Evolutionary conservation across 768 basidiomycete species (phyloP).

Genomic region (Daedaleopsis nitida): DNA sequence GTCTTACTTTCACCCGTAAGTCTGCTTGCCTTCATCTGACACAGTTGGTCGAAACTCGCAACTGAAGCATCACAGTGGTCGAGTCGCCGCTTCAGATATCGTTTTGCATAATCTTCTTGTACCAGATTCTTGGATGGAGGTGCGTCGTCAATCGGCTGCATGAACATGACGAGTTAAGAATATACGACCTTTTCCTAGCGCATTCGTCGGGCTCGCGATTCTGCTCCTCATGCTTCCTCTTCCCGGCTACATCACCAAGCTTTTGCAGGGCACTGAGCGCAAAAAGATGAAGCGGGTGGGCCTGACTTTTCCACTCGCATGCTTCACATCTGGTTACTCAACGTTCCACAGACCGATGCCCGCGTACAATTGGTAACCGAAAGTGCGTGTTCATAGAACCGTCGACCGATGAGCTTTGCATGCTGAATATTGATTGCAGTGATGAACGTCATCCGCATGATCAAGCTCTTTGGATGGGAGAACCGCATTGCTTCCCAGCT

Average conservation of each 20-base stretch:
- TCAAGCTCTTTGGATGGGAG: constrained; percentile 52
- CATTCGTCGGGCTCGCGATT: constrained; percentile 44
- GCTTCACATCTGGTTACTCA: background rate
- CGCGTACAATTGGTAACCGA: constrained; percentile 48
- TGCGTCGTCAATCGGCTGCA: constrained; percentile 16
- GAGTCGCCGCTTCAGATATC: constrained; percentile 42
- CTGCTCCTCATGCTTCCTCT: constrained; percentile 46
- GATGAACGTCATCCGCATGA: constrained; percentile 43
- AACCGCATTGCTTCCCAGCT: constrained; percentile 52
- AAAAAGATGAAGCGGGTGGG: constrained; percentile 44
- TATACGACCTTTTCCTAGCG: constrained; percentile 9
- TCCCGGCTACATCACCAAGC: constrained; percentile 42
- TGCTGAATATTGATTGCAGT: constrained; percentile 22
- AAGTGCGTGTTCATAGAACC: constrained; percentile 21
- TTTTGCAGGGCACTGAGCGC: constrained; percentile 36
- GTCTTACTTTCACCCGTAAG: constrained; percentile 26
- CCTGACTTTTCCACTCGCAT: background rate
- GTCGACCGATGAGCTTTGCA: too few species aligned
- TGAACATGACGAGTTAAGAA: background rate
- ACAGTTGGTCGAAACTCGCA: too few species aligned
- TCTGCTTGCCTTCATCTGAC: too few species aligned
- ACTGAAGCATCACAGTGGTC: constrained; percentile 15
- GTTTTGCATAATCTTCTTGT: constrained; percentile 44
- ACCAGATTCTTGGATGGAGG: constrained; percentile 51
- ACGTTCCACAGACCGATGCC: constrained; percentile 40